Conservation (phyloP, 1,139 yeast genomes). For the Saccharomyces hybrid region DNA sequence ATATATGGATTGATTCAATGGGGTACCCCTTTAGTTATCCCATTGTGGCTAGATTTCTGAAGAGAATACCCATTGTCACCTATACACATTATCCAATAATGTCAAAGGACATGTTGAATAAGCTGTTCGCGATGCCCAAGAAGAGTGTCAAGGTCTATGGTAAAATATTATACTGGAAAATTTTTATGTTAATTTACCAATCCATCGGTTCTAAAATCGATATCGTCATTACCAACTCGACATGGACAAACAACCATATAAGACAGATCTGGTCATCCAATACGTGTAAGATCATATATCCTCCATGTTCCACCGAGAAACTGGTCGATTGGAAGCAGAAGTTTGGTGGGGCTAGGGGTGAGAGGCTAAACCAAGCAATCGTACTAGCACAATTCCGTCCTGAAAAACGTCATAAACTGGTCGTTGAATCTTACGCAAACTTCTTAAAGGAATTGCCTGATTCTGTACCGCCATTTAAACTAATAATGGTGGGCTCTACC, state of each 20-base stretch:
- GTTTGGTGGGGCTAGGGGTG: background rate
- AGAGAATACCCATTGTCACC: conserved; percentile 68
- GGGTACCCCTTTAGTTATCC: conserved; percentile 88
- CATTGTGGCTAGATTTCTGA: conserved; percentile 39
- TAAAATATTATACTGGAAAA: conserved; percentile 70
- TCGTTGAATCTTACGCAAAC: conserved; percentile 53
- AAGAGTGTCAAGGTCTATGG: conserved; percentile 26
- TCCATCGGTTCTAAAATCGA: conserved; percentile 60
- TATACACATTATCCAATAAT: conserved; percentile 93
- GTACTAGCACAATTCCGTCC: conserved; percentile 92
- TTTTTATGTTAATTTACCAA: conserved; percentile 53
- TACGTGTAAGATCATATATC: conserved; percentile 49
- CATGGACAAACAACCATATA: conserved; percentile 86
- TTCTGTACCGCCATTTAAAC: conserved; percentile 35
- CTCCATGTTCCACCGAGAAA: conserved; percentile 74
- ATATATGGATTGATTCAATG: conserved; percentile 89
- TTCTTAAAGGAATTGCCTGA: conserved; percentile 30
- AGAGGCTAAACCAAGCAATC: conserved; percentile 42
- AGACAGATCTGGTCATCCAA: conserved; percentile 46
- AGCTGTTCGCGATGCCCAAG: conserved; percentile 32
- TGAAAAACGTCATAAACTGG: conserved; percentile 79
- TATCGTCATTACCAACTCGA: conserved; percentile 68
- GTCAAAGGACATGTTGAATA: conserved; percentile 74
- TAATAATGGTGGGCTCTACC: conserved; percentile 79
- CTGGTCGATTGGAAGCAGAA: conserved; percentile 37